A percentile compares a stretch with the other conserved stretches of the same genome.
These are phyloP conservation scores for Inga oerstediana DNA, from an alignment of 306 rosid genomes.

Conservation along the genomic window DNA sequence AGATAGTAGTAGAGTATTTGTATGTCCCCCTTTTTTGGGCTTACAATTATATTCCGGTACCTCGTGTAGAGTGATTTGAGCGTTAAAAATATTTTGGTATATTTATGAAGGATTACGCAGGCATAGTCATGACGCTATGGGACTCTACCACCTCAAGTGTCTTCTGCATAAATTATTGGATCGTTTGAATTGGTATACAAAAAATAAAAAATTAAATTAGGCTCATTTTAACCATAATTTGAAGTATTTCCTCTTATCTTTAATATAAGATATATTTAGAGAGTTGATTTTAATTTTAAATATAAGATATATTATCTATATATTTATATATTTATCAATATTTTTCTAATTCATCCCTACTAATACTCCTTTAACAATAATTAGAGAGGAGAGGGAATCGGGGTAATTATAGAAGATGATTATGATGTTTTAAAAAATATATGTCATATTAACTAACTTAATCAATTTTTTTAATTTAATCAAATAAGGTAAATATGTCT, in stretches of 20 bases:
- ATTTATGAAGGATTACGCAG: neutral
- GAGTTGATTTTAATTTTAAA: no score
- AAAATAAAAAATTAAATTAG: neutral
- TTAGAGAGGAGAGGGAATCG: no score
- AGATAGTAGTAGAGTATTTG: neutral
- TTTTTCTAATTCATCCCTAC: no score
- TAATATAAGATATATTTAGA: no score
- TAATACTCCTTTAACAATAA: no score
- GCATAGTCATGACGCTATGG: neutral
- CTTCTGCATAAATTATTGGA: neutral
- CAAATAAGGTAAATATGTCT: no score
- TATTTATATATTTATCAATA: no score
- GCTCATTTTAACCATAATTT: neutral
- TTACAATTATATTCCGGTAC: neutral
- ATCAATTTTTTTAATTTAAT: no score
- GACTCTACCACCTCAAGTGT: neutral
- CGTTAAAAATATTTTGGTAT: neutral
- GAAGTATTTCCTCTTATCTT: neutral
- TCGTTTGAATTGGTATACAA: neutral
- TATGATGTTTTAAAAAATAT: no score
- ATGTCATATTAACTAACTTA: no score
- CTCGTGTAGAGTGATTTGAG: neutral
- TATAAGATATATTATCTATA: no score
- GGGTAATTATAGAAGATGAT: no score
- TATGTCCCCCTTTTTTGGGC: neutral